Conservation (phyloP, 2,329 filamentous ascomycete genomes). For the Fusarium neocosmosporiellum region DNA sequence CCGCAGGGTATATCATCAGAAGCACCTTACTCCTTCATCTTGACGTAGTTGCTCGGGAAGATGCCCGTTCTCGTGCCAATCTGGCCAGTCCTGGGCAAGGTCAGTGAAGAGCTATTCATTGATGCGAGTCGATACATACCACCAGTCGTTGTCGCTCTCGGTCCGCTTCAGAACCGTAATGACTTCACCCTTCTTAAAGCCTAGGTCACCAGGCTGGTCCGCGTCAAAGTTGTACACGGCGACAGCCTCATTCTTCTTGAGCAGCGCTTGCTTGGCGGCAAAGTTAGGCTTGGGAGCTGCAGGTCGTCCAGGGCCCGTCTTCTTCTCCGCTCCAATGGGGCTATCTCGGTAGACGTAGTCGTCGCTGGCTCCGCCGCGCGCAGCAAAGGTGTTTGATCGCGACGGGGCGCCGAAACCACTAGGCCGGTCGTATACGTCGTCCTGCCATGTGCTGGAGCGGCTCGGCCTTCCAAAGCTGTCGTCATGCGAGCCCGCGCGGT, state of each 20-base stretch:
- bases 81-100: constrained; percentile 77
- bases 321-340: constrained; percentile 50
- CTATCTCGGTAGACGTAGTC: constrained; percentile 67
- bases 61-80: constrained; percentile 88
- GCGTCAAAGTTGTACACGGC: constrained; percentile 95
- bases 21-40: constrained; percentile 65
- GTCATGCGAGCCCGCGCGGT: constrained; percentile 52
- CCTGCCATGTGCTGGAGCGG: constrained; percentile 78
- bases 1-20: constrained; percentile 37
- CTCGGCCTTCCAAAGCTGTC: constrained; percentile 67
- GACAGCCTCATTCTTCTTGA: constrained; percentile 83
- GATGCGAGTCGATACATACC: constrained; percentile 62
- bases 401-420: constrained; percentile 52
- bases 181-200: constrained; percentile 96
- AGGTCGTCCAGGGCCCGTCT: constrained; percentile 77
- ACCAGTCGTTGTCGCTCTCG: constrained; percentile 95
- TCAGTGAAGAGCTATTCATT: neutral
- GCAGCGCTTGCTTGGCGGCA: constrained; percentile 62
- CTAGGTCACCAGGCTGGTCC: constrained; percentile 90
- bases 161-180: constrained; percentile 96
- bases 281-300: constrained; percentile 92
- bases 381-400: constrained; percentile 64
- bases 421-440: constrained; percentile 77
- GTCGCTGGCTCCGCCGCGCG: constrained; percentile 55
- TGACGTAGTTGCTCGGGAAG: constrained; percentile 87